Base-by-base conservation (phyloP, 1,139 yeast species). In the Kurtzmaniella quercitrusa region DNA sequence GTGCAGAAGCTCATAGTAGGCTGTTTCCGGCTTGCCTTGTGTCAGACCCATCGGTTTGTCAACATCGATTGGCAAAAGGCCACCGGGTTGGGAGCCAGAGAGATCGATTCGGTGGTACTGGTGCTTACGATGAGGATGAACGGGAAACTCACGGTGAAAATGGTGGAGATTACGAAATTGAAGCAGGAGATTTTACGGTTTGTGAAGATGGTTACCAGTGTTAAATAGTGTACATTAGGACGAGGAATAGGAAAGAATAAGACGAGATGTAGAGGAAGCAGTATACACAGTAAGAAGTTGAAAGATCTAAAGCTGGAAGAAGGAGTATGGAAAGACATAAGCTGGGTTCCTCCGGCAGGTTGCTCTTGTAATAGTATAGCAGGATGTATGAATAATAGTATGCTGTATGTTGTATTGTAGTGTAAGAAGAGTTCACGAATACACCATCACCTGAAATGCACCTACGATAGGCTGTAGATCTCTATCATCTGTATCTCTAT, bases 1-100 rank as follows among this genome's bases (percentile, higher is more conserved):
- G 61, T 73, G 46, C 68, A 66, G 53, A 69, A 71, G 51, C 66
- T 73, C 48, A 67, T 73, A 43, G 59, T 72, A 33, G 78, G 77
- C 1, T 72, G 78, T 54, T 68, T 70, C 51, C 70, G 70, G 48
- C 58, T 73, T 40, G 66, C 74, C 2, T 60, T 71, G 33, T 40
- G 48, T 41, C 39, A 33, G 12, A 45, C 48, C 27, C 45, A 46
- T 25, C 46, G 53, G 19, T 39, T 49, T 18, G 46, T 49, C 21
- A 58, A 56, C 41, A 57, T 37, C n/a, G 53, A 67, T 49, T 73
- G 77, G 77, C 53, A 58, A 34, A 47, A 50, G 7, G 56, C 70
- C 39, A 69, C 75, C 3, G 77, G 77, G 2, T 62, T 73, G 50
- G 56, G 62, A 11, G 64, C 63, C 45, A 59, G 61, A 41, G 75